These are phyloP conservation scores for Keithomyces neogunnii DNA, from an alignment of 2,329 filamentous ascomycete genomes.

Conservation along the genomic window DNA sequence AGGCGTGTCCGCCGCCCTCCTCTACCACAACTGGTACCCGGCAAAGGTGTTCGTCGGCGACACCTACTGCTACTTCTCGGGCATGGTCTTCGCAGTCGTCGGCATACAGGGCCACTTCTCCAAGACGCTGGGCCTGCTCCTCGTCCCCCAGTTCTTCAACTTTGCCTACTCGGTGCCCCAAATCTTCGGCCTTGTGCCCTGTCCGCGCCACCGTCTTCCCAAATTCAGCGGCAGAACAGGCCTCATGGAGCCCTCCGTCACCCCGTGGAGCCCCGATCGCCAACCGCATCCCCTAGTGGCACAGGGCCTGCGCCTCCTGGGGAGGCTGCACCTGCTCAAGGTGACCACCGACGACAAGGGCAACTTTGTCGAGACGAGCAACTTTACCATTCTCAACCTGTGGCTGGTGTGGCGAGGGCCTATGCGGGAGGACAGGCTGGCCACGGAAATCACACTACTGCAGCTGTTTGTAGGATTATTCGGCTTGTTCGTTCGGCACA, in stretches of 20 bases:
- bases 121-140: conserved; percentile 86
- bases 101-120: conserved; percentile 96
- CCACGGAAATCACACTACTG: conserved; percentile 69
- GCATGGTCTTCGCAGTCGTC: conserved; percentile 97
- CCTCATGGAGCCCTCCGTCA: conserved; percentile 77
- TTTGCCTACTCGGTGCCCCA: conserved; percentile 91
- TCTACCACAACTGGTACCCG: conserved; percentile 92
- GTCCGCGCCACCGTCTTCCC: conserved; percentile 85
- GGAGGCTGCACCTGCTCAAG: conserved; percentile 57
- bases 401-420: conserved; percentile 96
- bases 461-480: conserved; percentile 70
- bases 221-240: conserved; percentile 80
- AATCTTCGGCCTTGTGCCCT: conserved; percentile 82
- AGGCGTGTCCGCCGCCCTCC: conserved; percentile 78
- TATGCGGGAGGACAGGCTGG: conserved; percentile 76
- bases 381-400: conserved; percentile 88
- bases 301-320: conserved; percentile 57
- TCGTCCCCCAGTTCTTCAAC: conserved; percentile 93
- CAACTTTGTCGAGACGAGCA: conserved; percentile 69
- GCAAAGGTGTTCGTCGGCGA: conserved; percentile 94
- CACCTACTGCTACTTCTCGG: conserved; percentile 98
- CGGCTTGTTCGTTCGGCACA: conserved; percentile 78
- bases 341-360: conserved; percentile 61
- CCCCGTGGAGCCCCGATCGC: conserved; percentile 58
- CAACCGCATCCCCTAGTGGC: conserved; percentile 61